phyloP scores from a whole-genome alignment of 2,329 filamentous ascomycete species.

The Penicillium sp. region DNA sequence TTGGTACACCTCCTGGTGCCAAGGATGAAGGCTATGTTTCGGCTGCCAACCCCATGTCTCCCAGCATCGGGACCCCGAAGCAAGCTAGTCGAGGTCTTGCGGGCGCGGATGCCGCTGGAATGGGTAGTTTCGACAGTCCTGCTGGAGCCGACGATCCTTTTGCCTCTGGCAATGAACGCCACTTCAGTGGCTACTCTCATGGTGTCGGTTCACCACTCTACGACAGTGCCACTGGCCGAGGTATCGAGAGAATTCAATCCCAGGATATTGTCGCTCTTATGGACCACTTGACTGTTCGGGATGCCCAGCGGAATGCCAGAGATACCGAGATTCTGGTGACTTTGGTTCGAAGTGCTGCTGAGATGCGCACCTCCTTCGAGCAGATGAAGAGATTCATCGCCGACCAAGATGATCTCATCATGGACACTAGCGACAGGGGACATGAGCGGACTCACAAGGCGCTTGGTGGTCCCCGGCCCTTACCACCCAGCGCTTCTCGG shows the following conservation, averaged over 20 bases:
- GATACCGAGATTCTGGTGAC: slow-evolving; percentile 96
- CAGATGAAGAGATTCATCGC: slow-evolving; percentile 91
- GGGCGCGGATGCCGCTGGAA: slow-evolving; percentile 53
- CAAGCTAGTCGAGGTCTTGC: slow-evolving; percentile 49
- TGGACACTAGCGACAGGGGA: slow-evolving; percentile 81
- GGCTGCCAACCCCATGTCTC: slow-evolving; percentile 59
- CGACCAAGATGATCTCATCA: slow-evolving; percentile 84
- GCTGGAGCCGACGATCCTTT: slow-evolving; percentile 63
- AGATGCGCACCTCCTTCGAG: slow-evolving; percentile 96
- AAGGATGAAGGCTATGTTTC: slow-evolving; percentile 94
- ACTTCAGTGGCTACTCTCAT: slow-evolving; percentile 86
- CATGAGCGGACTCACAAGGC: slow-evolving; percentile 82
- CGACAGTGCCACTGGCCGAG: slow-evolving; percentile 80
- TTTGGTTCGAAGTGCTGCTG: slow-evolving; percentile 85
- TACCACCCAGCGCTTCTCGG: slow-evolving; percentile 64
- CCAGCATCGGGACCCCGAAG: slow-evolving; percentile 48
- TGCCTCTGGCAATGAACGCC: slow-evolving; percentile 57
- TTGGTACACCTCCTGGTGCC: slow-evolving; percentile 57
- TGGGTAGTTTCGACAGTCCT: slow-evolving; percentile 51
- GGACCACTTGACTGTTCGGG: slow-evolving; percentile 96
- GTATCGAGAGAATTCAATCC: slow-evolving; percentile 88
- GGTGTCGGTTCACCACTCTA: slow-evolving; percentile 88
- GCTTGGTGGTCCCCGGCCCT: slow-evolving; percentile 80
- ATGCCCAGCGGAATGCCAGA: slow-evolving; percentile 91
- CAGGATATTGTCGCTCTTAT: slow-evolving; percentile 96